Evolutionary conservation across 768 basidiomycete genomes (phyloP).

Genomic region (Xerocomellus intermedius): DNA sequence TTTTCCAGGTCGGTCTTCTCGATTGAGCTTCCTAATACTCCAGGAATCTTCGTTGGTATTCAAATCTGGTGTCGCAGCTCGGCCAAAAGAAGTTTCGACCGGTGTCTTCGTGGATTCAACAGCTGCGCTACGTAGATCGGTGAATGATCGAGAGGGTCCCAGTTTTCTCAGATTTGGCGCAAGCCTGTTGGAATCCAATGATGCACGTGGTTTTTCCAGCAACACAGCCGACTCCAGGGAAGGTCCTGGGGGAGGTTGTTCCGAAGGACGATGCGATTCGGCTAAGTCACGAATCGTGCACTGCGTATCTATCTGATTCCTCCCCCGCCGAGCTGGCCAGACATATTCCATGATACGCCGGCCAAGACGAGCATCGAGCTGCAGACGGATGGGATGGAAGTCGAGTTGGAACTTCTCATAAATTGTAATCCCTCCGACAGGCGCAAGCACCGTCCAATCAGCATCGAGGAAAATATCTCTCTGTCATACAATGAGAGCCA

Average conservation of each 20-base stretch:
- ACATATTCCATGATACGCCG: conserved; percentile 84
- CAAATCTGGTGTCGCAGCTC: conserved; percentile 15
- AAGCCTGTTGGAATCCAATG: conserved; percentile 34
- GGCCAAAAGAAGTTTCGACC: conserved; percentile 7
- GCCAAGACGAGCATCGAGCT: conserved; percentile 82
- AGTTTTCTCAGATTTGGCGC: conserved; percentile 49
- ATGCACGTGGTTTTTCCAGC: conserved; percentile 30
- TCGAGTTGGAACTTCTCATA: conserved; percentile 79
- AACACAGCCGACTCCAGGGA: conserved; percentile 53
- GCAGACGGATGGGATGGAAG: conserved; percentile 83
- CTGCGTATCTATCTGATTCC: conserved; percentile 11
- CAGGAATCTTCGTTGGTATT: conserved; percentile 22
- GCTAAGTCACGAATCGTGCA: not conserved
- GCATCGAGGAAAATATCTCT: conserved; percentile 71
- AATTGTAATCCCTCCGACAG: conserved; percentile 91
- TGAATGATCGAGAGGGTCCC: conserved; percentile 66
- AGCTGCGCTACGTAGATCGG: conserved; percentile 55
- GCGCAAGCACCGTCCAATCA: conserved; percentile 81
- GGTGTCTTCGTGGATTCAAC: conserved; percentile 33
- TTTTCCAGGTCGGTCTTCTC: conserved; percentile 24
- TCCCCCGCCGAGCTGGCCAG: conserved; percentile 62
- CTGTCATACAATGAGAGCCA: conserved; percentile 35
- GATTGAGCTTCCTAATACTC: conserved; percentile 15
- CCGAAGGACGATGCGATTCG: conserved; percentile 23
- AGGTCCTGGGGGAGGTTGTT: conserved; percentile 33